Evolutionary conservation across 2,329 filamentous ascomycete genomes (phyloP), one percentile per base, ranked within the genome.

Genomic region (Aspergillus felis): DNA sequence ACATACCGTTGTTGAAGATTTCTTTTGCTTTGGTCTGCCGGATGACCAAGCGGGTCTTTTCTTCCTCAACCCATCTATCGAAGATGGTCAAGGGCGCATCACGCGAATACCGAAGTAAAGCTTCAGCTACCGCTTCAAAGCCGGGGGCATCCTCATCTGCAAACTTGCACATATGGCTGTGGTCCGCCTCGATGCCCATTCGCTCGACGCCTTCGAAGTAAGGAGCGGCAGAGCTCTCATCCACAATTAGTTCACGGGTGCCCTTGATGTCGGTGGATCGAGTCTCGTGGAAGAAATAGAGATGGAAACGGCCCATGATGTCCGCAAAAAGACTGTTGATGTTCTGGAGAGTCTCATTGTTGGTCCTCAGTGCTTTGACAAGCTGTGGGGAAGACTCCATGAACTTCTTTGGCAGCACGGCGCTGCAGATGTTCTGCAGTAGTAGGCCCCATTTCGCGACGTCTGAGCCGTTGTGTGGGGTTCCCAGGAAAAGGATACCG

Each of bases 231-330:
- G 88, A 91, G 50, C 78, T 78, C 54, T 88, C 80, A 57, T 91
- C 87, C 2, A 92, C 89, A 41, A 92, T 82, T 58, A 89, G 75
- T 54, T 81, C 70, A 6, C 77, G 85, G 0, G 84, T 84, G 2
- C 84, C 85, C 63, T 83, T 87, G 38, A 91, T 66, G 61, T 90
- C 84, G 0, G 87, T 90, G 60, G 87, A 87, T 63, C 87, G 84
- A 49, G 86, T 87, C 68, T 92, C 89, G 55, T 91, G 88, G 41
- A 86, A 89, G 82, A 91, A 90, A 66, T 89, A 88, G 52, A 92
- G 85, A 62, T 85, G 82, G 67, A 90, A 91, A 1, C 85, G 81
- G 56, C 85, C 82, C 61, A 89, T 86, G 28, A 91, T 85, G 53
- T 91, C 86, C 20, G 87, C 79, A 63, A 92, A 92, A 57, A 87